phyloP scores from a whole-genome alignment of 148 eudicot genomes.

The Arbutus unedo region DNA sequence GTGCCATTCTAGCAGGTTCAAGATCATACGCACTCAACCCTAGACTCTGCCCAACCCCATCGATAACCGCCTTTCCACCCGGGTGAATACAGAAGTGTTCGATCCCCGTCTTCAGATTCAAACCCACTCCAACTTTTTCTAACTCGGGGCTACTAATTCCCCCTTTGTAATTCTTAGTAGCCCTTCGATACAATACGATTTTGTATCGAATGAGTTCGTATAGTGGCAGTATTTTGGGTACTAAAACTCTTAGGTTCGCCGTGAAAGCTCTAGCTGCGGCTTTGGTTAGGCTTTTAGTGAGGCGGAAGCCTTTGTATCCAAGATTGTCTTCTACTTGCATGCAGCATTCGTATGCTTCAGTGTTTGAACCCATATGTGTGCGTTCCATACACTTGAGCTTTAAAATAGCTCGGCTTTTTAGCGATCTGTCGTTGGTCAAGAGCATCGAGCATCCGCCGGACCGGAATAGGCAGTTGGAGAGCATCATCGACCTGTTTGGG shows the following conservation, averaged over 20 bases:
- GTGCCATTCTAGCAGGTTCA: slow-evolving; percentile 85
- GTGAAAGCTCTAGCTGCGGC: slow-evolving; percentile 58
- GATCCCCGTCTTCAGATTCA: slow-evolving; percentile 56
- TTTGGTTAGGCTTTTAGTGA: slow-evolving; percentile 52
- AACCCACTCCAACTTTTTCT: slow-evolving; percentile 20
- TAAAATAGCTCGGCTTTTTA: slow-evolving; percentile 39
- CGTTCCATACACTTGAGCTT: slow-evolving; percentile 57
- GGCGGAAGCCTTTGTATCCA: slow-evolving; percentile 54
- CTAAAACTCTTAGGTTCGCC: slow-evolving; percentile 41
- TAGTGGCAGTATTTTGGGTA: slow-evolving; percentile 53
- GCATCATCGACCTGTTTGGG: slow-evolving; percentile 53
- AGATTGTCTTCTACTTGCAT: slow-evolving; percentile 60
- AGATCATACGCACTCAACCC: slow-evolving; percentile 52
- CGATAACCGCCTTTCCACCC: slow-evolving; percentile 81
- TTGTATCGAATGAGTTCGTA: slow-evolving; percentile 44
- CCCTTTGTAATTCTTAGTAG: neutral
- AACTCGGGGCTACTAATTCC: neutral
- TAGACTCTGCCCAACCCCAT: slow-evolving; percentile 60
- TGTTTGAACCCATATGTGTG: slow-evolving; percentile 60
- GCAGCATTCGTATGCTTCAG: slow-evolving; percentile 73
- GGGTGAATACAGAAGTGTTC: slow-evolving; percentile 89
- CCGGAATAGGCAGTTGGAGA: slow-evolving; percentile 74
- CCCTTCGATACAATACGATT: neutral
- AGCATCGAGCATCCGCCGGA: slow-evolving; percentile 82
- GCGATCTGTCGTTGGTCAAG: slow-evolving; percentile 47